Base-by-base conservation (phyloP, 768 basidiomycete species). In the Russula sp. region DNA sequence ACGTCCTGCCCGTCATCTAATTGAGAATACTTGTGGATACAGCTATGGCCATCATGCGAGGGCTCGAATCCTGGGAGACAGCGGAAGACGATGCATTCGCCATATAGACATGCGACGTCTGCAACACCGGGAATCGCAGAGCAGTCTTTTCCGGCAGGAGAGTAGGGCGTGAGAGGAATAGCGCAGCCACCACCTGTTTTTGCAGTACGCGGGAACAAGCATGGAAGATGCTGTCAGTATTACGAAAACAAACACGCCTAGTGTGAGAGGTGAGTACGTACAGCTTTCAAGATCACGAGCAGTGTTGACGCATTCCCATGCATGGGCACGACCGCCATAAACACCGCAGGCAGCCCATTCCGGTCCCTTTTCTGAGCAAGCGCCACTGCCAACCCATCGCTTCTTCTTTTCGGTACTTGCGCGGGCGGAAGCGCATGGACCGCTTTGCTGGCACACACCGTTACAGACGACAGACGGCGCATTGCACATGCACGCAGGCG, bases 301-400 rank as follows among this genome's bases (percentile, higher is more conserved):
- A 1, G 77, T 80, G 67, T 83, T 71, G 51, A 84, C 67, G 62
- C 82, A 83, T 63, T 84, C 82, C 79, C 80, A 82, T 3, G 78
- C 76, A 2, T 74, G 71, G 14, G 71, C 64, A 18, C 70, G 69
- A 14, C 78, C 72, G 20, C 79, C 78, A 28, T 73, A 76, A 57
- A 83, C 73, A 7, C 79, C 79, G 62, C 83, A 84, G 2, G 79
- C 76, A 0, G 75, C 75, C 61, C 73, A 70, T 4, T 78, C 81
- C 2, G 22, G 62, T 7, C 66, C 71, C 48, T 18, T 52, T 22
- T 63, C 51, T 0, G 22, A 5, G 54, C 68, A 69, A 11, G 55
- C 10, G 13, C 54, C 59, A 3, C 74, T 73, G 68, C 83, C 83
- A 26, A 68, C 38, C 48, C 73, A 72, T 52, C 75, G 72, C 60